Base-by-base conservation (phyloP, 2,329 filamentous ascomycete species). In the Knufia fluminis region DNA sequence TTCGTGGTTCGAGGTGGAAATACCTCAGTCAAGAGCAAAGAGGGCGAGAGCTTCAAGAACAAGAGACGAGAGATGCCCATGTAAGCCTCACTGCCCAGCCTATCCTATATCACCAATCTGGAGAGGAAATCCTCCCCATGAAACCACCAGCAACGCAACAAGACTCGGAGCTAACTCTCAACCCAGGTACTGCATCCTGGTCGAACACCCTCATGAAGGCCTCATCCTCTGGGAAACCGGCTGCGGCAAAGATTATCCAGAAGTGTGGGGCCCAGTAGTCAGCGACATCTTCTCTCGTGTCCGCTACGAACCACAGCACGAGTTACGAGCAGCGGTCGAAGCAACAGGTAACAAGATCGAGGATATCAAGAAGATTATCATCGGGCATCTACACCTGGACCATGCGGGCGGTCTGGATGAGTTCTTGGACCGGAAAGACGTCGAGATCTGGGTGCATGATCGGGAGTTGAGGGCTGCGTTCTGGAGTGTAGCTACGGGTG, bases 21-120 rank as follows among this genome's bases (percentile, higher is more conserved):
- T 39, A 54, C 55, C 22, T 55, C 52, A 35, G 36, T 50, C 39
- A 53, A 54, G 49, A 54, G 52, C 47, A 57, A 48, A 7, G 54
- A 56, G 45, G 46, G 48, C 35, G 52, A 54, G 26, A 51, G 50
- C 12, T 59, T 59, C 38, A 52, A 97, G 54, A 87, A 87, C n/a
- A 90, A 95, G 65, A 78, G 92, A 50, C 78, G 91, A 47, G 86
- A 85, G 53, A 72, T 79, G 6, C 85, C 85, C 1, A 82, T 94
- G 62, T 91, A 96, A 63, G 44, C 81, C 49, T 22, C n/a, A 8
- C 4, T 17, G 19, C 26, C 16, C 19, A 16, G 19, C 33, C 16
- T 12, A 3, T 24, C 4, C 22, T 24, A n/a, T 7, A 9, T 36
- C 31, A n/a, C n/a, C n/a, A n/a, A n/a, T n/a, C n/a, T n/a, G n/a